Evolutionary conservation across 371 early-diverging fungal species (phyloP).

Genomic region (Zychaea mexicana): DNA sequence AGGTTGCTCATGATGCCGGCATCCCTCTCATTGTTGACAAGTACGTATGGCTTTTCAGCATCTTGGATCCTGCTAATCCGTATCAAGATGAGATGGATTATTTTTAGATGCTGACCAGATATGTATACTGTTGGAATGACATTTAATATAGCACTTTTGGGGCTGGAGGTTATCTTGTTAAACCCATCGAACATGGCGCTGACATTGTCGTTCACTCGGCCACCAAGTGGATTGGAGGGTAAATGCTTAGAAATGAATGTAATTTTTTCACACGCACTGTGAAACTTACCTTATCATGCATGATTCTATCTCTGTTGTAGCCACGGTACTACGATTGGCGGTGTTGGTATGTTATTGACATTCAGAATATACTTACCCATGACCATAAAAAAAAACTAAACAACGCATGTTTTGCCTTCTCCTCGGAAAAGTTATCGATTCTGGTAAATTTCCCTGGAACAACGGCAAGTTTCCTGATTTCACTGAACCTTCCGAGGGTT

Average conservation of each 20-base stretch:
- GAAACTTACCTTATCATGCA: background rate
- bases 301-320: conserved; percentile 30
- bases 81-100: too few relatives aligned
- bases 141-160: conserved; percentile 89
- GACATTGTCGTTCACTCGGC: conserved; percentile 91
- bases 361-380: too few relatives aligned
- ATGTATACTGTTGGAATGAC: too few relatives aligned
- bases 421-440: conserved; percentile 66
- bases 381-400: too few relatives aligned
- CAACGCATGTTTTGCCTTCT: too few relatives aligned
- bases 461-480: conserved; percentile 88
- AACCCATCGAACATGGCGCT: conserved; percentile 88
- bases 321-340: conserved; percentile 84
- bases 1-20: conserved; percentile 79
- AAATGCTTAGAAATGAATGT: conserved; percentile 4
- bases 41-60: conserved; percentile 19
- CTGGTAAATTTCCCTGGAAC: conserved; percentile 86
- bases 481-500: conserved; percentile 82
- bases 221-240: conserved; percentile 88
- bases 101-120: too few relatives aligned
- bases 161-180: conserved; percentile 84
- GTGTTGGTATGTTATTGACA: conserved; percentile 70
- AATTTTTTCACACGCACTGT: background rate
- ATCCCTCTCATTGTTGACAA: conserved; percentile 91
- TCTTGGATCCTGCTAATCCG: too few relatives aligned